Percentiles rank a stretch among this genome's conserved stretches.
Conservation (phyloP, 768 basidiomycete genomes). For the Mycena pura region DNA sequence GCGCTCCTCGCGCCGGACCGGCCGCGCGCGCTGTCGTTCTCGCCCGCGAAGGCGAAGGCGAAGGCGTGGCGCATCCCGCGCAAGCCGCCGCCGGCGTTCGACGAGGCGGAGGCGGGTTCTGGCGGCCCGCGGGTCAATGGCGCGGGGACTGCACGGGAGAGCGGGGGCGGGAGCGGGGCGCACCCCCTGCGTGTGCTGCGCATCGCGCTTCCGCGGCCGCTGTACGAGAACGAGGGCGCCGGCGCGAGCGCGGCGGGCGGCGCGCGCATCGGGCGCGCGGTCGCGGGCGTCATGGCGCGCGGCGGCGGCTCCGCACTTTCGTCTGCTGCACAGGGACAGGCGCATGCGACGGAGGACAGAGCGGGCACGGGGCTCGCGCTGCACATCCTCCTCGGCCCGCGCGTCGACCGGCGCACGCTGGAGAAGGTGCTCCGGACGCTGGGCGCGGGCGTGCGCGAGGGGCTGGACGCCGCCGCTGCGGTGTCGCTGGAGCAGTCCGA, state of each 20-base stretch:
- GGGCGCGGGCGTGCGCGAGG: slow-evolving; percentile 15
- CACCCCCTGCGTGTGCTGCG: slow-evolving; percentile 25
- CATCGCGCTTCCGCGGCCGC: slow-evolving; percentile 17
- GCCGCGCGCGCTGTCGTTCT: too few species aligned
- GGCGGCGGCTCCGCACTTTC: neutral
- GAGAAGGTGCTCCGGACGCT: slow-evolving; percentile 26
- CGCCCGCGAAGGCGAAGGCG: neutral
- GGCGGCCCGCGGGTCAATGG: neutral
- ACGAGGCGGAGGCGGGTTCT: neutral
- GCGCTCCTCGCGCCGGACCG: slow-evolving; percentile 22
- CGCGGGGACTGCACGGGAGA: neutral
- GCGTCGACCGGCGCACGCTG: slow-evolving; percentile 23
- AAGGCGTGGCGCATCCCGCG: slow-evolving; percentile 8
- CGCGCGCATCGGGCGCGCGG: slow-evolving; percentile 21
- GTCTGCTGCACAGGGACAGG: too few species aligned
- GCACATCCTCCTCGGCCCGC: slow-evolving; percentile 22
- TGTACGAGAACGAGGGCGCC: slow-evolving; percentile 26
- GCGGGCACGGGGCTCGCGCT: slow-evolving; percentile 1
- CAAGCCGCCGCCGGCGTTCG: slow-evolving; percentile 1
- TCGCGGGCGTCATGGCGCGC: slow-evolving; percentile 7
- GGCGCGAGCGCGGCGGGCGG: slow-evolving; percentile 19
- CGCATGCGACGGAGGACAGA: too few species aligned
- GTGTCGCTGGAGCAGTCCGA: neutral
- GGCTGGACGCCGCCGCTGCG: neutral
- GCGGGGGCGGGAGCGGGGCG: neutral